Base-by-base conservation (phyloP, 371 early-diverging fungal genomes). In the Lichtheimia ramosa region DNA sequence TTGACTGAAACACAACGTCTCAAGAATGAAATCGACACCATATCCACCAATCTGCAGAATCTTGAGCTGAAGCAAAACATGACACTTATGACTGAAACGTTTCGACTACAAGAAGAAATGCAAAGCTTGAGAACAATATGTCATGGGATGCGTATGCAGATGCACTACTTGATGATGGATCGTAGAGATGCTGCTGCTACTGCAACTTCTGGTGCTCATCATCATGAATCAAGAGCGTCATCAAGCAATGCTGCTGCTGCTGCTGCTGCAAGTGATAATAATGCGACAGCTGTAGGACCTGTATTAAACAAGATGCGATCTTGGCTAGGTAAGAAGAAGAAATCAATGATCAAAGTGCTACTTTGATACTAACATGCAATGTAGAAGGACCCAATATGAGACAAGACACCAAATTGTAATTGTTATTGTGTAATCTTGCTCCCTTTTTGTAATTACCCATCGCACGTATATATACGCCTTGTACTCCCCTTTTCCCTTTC, bases 21-120 rank as follows among this genome's bases (percentile, higher is more conserved):
- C 39, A 74, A 78, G 27, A 79, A 73, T 13, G 88, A 89, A 18
- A 28, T 91, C 8, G 87, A 86, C 48, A 79, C 77, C 1, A 58
- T 91, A 28, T 82, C 73, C 14, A 82, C 83, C 14, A 82, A 74
- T 20, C 56, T 91, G 12, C 76, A 80, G 0, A 82, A 84, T 5
- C 56, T 89, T 27, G 90, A 89, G 61, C 60, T 86, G 10, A 81
- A 88, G 57, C 90, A 89, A 42, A 86, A 88, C 42, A 78, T 87
- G 71, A 85, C 89, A 1, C 67, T 91, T 48, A 83, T 89, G 83
- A 79, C 82, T 2, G 90, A 89, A 61, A 85, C 82, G 5, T 75
- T 85, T 59, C 68, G 88, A 18, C 58, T 88, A 57, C 87, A 89
- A 48, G 90, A 89, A 56, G 90, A 89, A 53, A 70, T 89, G 25